Base-by-base conservation (phyloP, 345 rosid genomes). In the Ceriops decandra region DNA sequence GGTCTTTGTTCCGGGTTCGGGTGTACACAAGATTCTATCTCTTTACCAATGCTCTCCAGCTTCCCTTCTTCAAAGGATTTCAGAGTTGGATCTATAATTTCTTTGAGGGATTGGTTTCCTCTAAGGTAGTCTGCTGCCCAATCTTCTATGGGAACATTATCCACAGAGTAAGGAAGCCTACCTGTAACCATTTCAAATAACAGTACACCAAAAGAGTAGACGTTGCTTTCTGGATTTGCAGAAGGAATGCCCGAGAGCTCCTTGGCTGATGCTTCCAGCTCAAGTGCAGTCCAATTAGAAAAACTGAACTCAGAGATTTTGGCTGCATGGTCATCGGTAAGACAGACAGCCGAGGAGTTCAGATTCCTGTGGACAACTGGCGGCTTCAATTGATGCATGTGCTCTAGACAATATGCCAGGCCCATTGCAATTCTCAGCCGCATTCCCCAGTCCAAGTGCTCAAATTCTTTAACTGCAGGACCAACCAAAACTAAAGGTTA, bases 281-380 rank as follows among this genome's bases (percentile, higher is more conserved):
- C 79, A 24, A 85, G 72, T 15, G 85, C 81, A 5, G 78, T 80
- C 67, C 77, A 80, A 63, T 73, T 87, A 78, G 79, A 76, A 76
- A 86, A 81, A 68, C 87, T 79, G 65, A 88, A 88, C 73, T 95
- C 96, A 0, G 95, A 86, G 77, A 95, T 58, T 82, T 95, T 95
- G 60, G 96, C 96, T 3, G 99, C 99, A n/a, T 90, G 86, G 64
- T 95, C 99, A 78, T 91, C 98, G 0, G 91, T 79, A 32, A 92
- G 88, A 76, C 83, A 86, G 31, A 95, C 68, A 27, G 88, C 79
- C 27, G 90, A 85, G 19, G 98, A 85, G 67, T 76, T 87, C 64
- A 95, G 83, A 72, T 76, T 85, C 67, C 75, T 67, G 68, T 82
- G 91, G 51, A 83, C 71, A 38, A 91, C 64, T 15, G 93, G 89